phyloP scores from a whole-genome alignment of 176 grass and related monocot genomes.

The Typha latifolia region DNA sequence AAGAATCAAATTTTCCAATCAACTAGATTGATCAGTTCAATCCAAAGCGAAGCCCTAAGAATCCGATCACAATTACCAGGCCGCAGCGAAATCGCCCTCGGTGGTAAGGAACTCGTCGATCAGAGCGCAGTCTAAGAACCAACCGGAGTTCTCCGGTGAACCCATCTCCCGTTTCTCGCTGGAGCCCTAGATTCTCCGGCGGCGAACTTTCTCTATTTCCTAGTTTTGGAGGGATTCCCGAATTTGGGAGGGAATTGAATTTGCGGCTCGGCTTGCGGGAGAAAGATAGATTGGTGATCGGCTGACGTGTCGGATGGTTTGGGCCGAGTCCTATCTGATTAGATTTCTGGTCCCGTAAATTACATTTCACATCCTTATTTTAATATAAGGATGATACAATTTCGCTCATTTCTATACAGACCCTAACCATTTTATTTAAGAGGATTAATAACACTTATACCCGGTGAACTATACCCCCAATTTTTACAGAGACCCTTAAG shows the following conservation, averaged over 20 bases:
- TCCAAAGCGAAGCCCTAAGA: not conserved
- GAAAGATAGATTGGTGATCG: not conserved
- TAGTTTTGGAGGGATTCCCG: not conserved
- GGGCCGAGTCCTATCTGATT: not conserved
- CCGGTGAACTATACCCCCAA: too few species aligned
- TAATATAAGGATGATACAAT: too few species aligned
- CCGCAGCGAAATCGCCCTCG: not conserved
- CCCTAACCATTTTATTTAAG: too few species aligned
- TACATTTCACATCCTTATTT: too few species aligned
- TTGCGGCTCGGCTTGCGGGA: not conserved
- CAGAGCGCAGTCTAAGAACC: conserved; percentile 17
- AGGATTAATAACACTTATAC: too few species aligned
- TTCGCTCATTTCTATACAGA: too few species aligned
- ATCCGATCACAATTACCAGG: not conserved
- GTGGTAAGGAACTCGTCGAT: conserved; percentile 10
- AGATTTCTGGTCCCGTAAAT: not conserved
- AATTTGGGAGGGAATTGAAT: not conserved
- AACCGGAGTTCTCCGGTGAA: conserved; percentile 12
- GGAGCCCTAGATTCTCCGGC: not conserved
- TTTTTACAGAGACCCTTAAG: too few species aligned
- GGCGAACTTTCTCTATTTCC: not conserved
- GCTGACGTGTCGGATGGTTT: not conserved
- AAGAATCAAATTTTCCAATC: too few species aligned
- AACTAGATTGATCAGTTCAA: too few species aligned
- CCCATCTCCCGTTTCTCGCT: conserved; percentile 5